Evolutionary conservation across 768 basidiomycete species (phyloP), one percentile per base, ranked within the genome.

Genomic region (Naematelia aurantialba): DNA sequence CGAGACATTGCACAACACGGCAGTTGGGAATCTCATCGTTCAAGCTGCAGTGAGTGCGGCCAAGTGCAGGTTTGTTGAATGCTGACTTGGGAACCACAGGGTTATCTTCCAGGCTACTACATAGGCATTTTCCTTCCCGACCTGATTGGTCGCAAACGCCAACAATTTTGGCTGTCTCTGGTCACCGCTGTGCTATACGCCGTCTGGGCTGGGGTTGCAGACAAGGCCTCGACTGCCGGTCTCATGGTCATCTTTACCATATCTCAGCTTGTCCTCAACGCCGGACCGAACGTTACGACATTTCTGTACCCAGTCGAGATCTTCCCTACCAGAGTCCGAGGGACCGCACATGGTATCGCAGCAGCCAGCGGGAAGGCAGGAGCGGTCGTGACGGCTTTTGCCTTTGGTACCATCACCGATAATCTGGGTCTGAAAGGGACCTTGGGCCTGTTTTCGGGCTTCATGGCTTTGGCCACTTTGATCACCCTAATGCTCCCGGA

Each of bases 271-370:
- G 26, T 58, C 53, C 51, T 64, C 67, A 69, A 68, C 63, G 56
- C 58, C 25, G 69, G 69, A 11, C 62, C 67, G 14, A 68, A 66
- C 55, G 19, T 82, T 0, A 90, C 88, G 0, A 89, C 89, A 0
- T 91, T 91, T 75, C 65, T 90, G 71, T 87, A 87, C 69, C 86
- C 88, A 1, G 86, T 85, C 2, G 87, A 89, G 77, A 85, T 89
- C 11, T 89, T 88, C 80, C 89, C 88, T 0, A 89, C 89, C 0
- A 80, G 84, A 34, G 88, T 84, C 77, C 82, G 85, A 46, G 86
- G 85, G 24, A 82, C 82, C 49, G 88, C 87, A 13, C 88, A 89
- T 70, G 89, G 89, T 26, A 78, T 88, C 12, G 85, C 84, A 1
- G 88, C 89, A 2, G 89, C 87, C 0, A 78, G 78, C 42, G 89